Conservation (phyloP, 2,329 filamentous ascomycete genomes). For the Neonectria ditissima region DNA sequence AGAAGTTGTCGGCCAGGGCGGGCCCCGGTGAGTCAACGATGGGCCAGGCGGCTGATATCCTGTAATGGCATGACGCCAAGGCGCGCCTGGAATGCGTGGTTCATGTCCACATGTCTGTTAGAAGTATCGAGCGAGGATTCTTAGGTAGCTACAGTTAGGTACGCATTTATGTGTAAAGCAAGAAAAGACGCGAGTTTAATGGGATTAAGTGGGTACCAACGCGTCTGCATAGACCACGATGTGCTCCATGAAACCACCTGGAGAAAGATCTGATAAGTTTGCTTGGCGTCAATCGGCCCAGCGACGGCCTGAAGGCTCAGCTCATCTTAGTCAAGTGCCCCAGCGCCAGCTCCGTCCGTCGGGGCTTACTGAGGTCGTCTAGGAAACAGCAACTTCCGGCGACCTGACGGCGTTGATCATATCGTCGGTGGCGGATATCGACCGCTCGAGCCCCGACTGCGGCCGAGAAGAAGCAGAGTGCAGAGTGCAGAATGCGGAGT, state of each 20-base stretch:
- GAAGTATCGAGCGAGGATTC: constrained; percentile 3
- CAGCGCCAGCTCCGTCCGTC: background rate
- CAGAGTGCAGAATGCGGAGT: background rate
- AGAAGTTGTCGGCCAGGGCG: constrained; percentile 20
- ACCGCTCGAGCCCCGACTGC: constrained; percentile 11
- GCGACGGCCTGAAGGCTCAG: constrained; percentile 32
- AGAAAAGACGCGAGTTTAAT: constrained; percentile 32
- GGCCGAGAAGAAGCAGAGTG: constrained; percentile 1
- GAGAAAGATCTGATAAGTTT: constrained; percentile 43
- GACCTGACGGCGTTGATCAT: constrained; percentile 4
- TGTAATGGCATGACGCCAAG: constrained; percentile 23
- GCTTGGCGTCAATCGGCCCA: constrained; percentile 42
- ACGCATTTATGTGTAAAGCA: constrained; percentile 22
- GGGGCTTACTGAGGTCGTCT: constrained; percentile 15
- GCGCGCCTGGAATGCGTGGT: constrained; percentile 31
- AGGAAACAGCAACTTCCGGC: constrained; percentile 13
- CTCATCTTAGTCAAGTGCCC: background rate
- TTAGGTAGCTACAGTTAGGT: constrained; percentile 13
- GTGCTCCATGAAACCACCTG: constrained; percentile 25
- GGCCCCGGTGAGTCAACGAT: constrained; percentile 38
- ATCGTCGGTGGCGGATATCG: constrained; percentile 6
- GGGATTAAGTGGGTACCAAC: constrained; percentile 24
- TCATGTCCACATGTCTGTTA: constrained; percentile 19
- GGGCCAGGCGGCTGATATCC: constrained; percentile 10
- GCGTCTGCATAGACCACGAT: constrained; percentile 23